Base-by-base conservation (phyloP, 2,329 filamentous ascomycete species). In the Fulvia fulva region DNA sequence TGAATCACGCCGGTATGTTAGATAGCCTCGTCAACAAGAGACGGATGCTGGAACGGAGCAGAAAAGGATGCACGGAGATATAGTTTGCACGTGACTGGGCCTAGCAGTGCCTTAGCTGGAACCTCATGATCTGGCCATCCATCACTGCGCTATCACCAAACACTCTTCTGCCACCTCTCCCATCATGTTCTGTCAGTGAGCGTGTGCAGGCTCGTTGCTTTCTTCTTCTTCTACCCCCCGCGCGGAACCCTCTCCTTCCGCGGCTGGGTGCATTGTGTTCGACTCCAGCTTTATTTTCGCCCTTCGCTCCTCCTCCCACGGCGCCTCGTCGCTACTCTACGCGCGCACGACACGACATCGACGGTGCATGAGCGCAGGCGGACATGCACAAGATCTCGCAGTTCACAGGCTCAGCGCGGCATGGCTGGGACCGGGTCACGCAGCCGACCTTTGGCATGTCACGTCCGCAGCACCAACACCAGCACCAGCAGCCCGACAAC, bases 311-410 rank as follows among this genome's bases (percentile, higher is more conserved):
- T 53, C 28, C 50, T 41, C 37, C 23, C 34, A 43, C 34, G 25
- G 5, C 44, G 9, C 21, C 44, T 12, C 62, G 46, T 55, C 32
- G 50, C 53, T 26, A 32, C 59, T n/a, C n/a, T 53, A 53, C 51
- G 51, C 34, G 56, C 58, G 63, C 56, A 37, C 45, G 49, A 52
- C 26, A 58, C 58, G 26, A 46, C 52, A 26, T 23, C 55, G 26
- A 49, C 59, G 57, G 58, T 61, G 62, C 56, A 62, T 63, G 60
- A 52, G 50, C 50, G 34, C 57, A 53, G 44, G 41, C 58, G 56
- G 63, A 69, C 72, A 87, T 87, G 84, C 84, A 87, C 77, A 86
- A 86, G 76, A 86, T 87, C 72, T 82, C 82, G 71, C 86, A 86
- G 77, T 85, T 87, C 73, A 86, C 83, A 68, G 83, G 83, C 74